Evolutionary conservation across 129 eudicot species (phyloP).

Genomic region (Deinandra increscens): DNA sequence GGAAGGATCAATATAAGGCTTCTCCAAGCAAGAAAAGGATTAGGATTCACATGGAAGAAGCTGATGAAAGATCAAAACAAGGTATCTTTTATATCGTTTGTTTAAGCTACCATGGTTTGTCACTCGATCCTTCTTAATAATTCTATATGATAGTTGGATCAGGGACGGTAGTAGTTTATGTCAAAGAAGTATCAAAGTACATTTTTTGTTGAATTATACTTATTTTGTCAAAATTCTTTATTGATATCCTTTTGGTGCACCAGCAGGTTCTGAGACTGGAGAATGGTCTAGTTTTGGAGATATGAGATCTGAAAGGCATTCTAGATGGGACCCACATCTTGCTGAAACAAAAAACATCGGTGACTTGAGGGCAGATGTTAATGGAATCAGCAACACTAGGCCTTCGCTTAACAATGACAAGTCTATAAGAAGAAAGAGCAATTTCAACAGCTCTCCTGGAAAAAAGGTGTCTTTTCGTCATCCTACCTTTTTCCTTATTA

Average conservation of each 20-base stretch:
- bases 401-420: conserved; percentile 33
- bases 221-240: background rate
- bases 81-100: conserved; percentile 42
- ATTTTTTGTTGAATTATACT: background rate
- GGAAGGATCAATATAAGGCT: conserved; percentile 32
- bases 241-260: conserved; percentile 21
- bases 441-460: conserved; percentile 27
- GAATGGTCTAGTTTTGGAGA: conserved; percentile 28
- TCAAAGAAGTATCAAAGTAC: conserved; percentile 18
- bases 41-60: conserved; percentile 35
- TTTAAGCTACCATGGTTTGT: conserved; percentile 2
- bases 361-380: conserved; percentile 30
- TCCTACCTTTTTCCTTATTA: conserved; percentile 8
- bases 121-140: background rate
- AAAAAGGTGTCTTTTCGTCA: conserved; percentile 44
- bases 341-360: conserved; percentile 31
- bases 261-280: conserved; percentile 31
- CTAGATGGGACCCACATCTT: conserved; percentile 36
- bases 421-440: conserved; percentile 33
- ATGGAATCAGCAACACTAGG: conserved; percentile 34
- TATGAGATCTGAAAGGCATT: conserved; percentile 37
- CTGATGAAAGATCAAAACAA: conserved; percentile 45
- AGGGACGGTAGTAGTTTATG: background rate
- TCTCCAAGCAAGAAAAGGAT: conserved; percentile 59
- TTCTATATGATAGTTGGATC: background rate